Evolutionary conservation across 2,329 filamentous ascomycete genomes (phyloP).

Genomic region (Hymenoscyphus salicellus): DNA sequence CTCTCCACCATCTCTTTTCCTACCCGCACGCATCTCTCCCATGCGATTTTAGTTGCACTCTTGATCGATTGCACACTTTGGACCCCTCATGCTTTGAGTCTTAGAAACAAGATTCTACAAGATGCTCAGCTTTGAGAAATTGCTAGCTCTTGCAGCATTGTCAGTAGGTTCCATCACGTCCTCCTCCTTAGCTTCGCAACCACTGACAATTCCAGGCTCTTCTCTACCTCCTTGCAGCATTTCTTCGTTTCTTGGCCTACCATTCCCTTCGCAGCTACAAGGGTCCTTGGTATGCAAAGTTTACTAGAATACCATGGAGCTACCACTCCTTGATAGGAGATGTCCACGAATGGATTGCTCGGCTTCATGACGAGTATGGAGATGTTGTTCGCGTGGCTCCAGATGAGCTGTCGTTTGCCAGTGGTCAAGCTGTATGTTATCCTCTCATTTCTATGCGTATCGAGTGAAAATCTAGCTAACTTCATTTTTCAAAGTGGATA

Average conservation of each 20-base stretch:
- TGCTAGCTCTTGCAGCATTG: background rate
- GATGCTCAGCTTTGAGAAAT: background rate
- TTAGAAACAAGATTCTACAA: background rate
- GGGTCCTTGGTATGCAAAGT: conserved; percentile 19
- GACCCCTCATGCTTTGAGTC: background rate
- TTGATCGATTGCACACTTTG: background rate
- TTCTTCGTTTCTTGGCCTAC: conserved; percentile 12
- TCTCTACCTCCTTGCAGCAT: background rate
- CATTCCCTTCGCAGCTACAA: conserved; percentile 24
- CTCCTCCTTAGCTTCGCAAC: background rate
- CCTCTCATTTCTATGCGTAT: background rate
- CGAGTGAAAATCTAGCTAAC: background rate
- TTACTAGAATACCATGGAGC: background rate
- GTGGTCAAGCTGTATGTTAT: background rate
- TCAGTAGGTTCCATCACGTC: background rate
- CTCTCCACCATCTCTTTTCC: background rate
- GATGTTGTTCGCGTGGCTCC: background rate
- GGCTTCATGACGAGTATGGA: background rate
- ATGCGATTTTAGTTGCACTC: background rate
- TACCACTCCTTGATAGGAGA: background rate
- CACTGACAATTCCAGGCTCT: background rate
- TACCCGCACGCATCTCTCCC: background rate
- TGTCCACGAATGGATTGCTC: background rate
- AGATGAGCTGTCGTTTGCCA: background rate
- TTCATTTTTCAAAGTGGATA: background rate